phyloP scores from a whole-genome alignment of 371 early-diverging fungal genomes.

The Sporodiniella umbellata region DNA sequence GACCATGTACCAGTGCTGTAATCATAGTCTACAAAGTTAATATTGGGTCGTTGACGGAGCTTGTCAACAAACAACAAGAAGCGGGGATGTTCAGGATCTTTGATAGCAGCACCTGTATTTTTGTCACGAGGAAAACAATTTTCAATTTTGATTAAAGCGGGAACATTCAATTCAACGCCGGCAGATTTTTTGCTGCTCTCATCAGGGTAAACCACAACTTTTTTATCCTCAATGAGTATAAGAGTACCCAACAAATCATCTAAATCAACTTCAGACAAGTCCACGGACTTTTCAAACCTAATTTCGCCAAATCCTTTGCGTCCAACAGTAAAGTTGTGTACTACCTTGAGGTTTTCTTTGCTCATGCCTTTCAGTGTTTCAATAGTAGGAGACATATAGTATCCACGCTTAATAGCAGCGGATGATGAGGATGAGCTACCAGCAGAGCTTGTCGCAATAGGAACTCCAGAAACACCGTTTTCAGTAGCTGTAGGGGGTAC shows the following conservation, averaged over 20 bases:
- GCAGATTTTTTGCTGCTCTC: conserved; percentile 72
- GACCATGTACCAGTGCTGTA: conserved; percentile 79
- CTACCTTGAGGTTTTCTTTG: conserved; percentile 65
- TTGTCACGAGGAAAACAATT: conserved; percentile 83
- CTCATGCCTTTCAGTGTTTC: conserved; percentile 41
- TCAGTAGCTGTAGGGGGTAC: conserved; percentile 1
- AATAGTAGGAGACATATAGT: conserved; percentile 35
- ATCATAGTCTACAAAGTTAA: conserved; percentile 77
- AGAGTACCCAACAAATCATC: conserved; percentile 79
- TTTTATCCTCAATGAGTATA: conserved; percentile 67
- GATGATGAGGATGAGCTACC: not conserved
- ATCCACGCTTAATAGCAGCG: conserved; percentile 23
- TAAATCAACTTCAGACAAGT: conserved; percentile 66
- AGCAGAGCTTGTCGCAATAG: not conserved
- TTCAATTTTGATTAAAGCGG: conserved; percentile 76
- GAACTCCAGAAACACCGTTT: not conserved
- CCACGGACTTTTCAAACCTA: conserved; percentile 75
- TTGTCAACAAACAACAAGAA: conserved; percentile 67
- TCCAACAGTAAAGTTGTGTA: conserved; percentile 75
- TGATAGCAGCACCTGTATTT: conserved; percentile 65
- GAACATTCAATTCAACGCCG: conserved; percentile 87
- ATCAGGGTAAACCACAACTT: conserved; percentile 81
- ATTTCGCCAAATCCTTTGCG: conserved; percentile 74
- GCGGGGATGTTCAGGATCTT: conserved; percentile 66
- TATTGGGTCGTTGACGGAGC: conserved; percentile 64